Evolutionary conservation across 1,284 basidiomycete species (phyloP), one percentile per base, ranked within the genome.

Genomic region (Lentinula novae-zelandiae): DNA sequence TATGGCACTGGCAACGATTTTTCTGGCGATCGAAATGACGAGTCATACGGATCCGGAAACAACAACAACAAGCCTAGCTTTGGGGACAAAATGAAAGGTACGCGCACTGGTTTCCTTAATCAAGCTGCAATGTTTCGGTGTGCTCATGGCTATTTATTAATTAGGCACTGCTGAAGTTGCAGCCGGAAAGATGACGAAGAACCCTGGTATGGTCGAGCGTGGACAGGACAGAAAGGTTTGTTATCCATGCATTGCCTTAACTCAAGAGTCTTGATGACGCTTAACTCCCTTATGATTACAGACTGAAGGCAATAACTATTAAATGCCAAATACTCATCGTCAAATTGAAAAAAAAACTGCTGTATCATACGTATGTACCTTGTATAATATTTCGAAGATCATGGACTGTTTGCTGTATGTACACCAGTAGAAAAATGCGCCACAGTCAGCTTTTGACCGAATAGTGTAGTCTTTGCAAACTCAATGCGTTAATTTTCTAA

Each of bases 181-280:
- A 40, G 39, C 51, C 20, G 63, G 63, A 1, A 64, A 64, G 39
- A 31, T 60, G 15, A 58, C 60, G 1, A 59, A 57, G 9, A 61
- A 61, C 40, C 44, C 42, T 8, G 60, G 31, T 13, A 52, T 61
- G 49, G 60, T 64, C 27, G 63, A 64, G 39, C 60, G 63, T 22
- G 63, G 63, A 12, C 60, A 64, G 17, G 63, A 64, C 53, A 57
- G 63, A 33, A 55, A 61, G 53, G 63, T 63, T 10, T 20, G 59
- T 53, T 51, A 5, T 3, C 27, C 40, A 5, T 44, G 20, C 22
- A 9, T 9, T 22, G 15, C 8, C n/a, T 17, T 15, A 17, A 2
- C 3, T 39, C 38, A 9, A 2, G 38, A 39, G 15, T 10, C 1
- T 39, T 5, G 15, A 27, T 27, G 27, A 27, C 4, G 0, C 27